A percentile compares a stretch with the other conserved stretches of the same genome.
phyloP scores from a whole-genome alignment of 495 filamentous ascomycete genomes.

The Emericellopsis terricola region DNA sequence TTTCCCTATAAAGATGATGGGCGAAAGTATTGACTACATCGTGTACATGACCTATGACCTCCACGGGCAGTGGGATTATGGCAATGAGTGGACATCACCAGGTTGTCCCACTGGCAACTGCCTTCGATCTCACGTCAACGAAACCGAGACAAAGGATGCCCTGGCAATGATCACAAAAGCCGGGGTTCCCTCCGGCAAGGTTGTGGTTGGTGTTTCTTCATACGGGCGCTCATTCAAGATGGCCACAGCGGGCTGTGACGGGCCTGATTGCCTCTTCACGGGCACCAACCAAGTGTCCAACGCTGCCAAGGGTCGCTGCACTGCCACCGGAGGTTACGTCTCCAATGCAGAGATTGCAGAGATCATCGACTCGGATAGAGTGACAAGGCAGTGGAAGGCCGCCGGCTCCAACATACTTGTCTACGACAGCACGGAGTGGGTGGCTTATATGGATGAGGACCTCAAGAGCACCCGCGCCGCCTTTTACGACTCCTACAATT shows the following conservation, averaged over 20 bases:
- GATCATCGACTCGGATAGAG: conserved; percentile 7
- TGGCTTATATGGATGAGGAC: conserved; percentile 19
- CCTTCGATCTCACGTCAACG: conserved; percentile 23
- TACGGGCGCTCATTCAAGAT: conserved; percentile 24
- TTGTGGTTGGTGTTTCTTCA: conserved; percentile 19
- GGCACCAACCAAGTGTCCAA: conserved; percentile 4
- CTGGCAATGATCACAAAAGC: conserved; percentile 33
- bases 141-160: conserved; percentile 20
- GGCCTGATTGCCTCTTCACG: conserved; percentile 9
- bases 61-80: conserved; percentile 10
- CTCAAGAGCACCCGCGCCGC: conserved; percentile 8
- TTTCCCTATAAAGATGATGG: conserved; percentile 9
- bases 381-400: conserved; percentile 5
- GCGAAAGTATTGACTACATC: conserved; percentile 12
- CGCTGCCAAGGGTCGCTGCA: conserved; percentile 18
- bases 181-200: conserved; percentile 19
- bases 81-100: background rate
- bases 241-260: conserved; percentile 8
- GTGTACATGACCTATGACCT: conserved; percentile 16
- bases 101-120: conserved; percentile 21
- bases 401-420: conserved; percentile 19
- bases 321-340: conserved; percentile 15
- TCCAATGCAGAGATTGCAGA: conserved; percentile 16
- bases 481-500: conserved; percentile 11
- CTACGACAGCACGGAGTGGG: conserved; percentile 24